These are phyloP conservation scores for Hepatocystis sp. DNA, from an alignment of 169 alveolate genomes.

Conservation along the genomic window DNA sequence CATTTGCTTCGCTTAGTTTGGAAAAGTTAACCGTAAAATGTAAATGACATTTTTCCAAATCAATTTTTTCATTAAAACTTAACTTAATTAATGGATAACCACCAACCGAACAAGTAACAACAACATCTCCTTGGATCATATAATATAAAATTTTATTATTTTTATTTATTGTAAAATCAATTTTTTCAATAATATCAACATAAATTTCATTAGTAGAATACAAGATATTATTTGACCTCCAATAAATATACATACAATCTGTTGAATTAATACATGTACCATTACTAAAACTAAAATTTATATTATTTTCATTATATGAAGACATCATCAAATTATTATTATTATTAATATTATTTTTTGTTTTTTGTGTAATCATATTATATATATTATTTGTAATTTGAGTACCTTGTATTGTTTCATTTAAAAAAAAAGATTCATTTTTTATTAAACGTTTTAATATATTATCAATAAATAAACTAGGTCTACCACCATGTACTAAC, in stretches of 20 bases:
- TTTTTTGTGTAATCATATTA: slow-evolving; percentile 20
- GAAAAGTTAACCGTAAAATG: slow-evolving; percentile 43
- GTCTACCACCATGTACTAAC: slow-evolving; percentile 57
- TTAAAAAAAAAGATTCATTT: slow-evolving; percentile 18
- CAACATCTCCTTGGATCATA: slow-evolving; percentile 38
- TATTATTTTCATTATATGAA: slow-evolving; percentile 20
- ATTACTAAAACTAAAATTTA: slow-evolving; percentile 51
- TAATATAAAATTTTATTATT: slow-evolving; percentile 21
- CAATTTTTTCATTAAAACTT: slow-evolving; percentile 12
- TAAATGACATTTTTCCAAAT: slow-evolving; percentile 15
- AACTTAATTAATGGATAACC: slow-evolving; percentile 42
- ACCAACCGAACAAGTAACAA: slow-evolving; percentile 1
- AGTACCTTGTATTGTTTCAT: slow-evolving; percentile 31
- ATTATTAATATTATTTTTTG: background rate
- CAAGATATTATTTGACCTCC: slow-evolving; percentile 27
- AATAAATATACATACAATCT: slow-evolving; percentile 21
- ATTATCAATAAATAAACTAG: slow-evolving; percentile 24
- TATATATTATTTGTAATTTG: slow-evolving; percentile 27
- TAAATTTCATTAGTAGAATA: slow-evolving; percentile 27
- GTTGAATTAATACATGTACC: slow-evolving; percentile 11
- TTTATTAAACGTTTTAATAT: slow-evolving; percentile 45
- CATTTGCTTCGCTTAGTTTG: background rate
- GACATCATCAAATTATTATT: background rate
- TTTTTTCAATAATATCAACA: slow-evolving; percentile 52
- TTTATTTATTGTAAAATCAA: slow-evolving; percentile 31